Conservation (phyloP, 805 yeast genomes). For the Candida taoyuanica region DNA sequence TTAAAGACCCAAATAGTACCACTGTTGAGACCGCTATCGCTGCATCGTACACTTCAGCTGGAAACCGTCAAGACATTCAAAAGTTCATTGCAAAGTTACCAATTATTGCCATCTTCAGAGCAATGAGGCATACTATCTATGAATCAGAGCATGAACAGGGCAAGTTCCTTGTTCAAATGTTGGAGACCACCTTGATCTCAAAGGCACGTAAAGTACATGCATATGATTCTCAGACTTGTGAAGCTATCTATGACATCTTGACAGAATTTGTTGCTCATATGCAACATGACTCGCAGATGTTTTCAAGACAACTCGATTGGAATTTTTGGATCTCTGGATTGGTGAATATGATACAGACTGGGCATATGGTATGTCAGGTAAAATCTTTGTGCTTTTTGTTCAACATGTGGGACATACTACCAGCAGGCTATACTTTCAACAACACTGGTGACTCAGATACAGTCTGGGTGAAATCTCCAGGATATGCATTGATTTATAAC, state of each 20-base stretch:
- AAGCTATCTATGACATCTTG: constrained; percentile 37
- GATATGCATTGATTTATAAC: constrained; percentile 43
- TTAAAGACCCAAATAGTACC: constrained; percentile 10
- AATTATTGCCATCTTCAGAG: constrained; percentile 7
- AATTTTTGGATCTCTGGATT: constrained; percentile 66
- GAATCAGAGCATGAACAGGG: constrained; percentile 6
- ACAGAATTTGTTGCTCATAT: constrained; percentile 22
- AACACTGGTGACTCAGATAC: neutral
- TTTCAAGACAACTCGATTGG: constrained; percentile 49
- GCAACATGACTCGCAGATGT: constrained; percentile 14
- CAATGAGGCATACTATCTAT: constrained; percentile 7
- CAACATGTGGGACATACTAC: constrained; percentile 70
- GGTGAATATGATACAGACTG: constrained; percentile 55
- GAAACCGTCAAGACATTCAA: constrained; percentile 6
- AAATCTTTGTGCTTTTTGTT: constrained; percentile 63
- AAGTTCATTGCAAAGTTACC: constrained; percentile 11
- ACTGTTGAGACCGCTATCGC: constrained; percentile 14
- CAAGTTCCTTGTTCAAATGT: neutral
- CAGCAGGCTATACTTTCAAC: constrained; percentile 28
- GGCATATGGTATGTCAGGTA: constrained; percentile 56
- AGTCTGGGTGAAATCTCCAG: constrained; percentile 37
- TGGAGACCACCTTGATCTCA: constrained; percentile 5
- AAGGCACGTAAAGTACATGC: constrained; percentile 19
- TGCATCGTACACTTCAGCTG: constrained; percentile 13
- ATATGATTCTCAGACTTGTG: constrained; percentile 37